Evolutionary conservation across 208 protist species (phyloP).

Genomic region (Crithidia mellificae): DNA sequence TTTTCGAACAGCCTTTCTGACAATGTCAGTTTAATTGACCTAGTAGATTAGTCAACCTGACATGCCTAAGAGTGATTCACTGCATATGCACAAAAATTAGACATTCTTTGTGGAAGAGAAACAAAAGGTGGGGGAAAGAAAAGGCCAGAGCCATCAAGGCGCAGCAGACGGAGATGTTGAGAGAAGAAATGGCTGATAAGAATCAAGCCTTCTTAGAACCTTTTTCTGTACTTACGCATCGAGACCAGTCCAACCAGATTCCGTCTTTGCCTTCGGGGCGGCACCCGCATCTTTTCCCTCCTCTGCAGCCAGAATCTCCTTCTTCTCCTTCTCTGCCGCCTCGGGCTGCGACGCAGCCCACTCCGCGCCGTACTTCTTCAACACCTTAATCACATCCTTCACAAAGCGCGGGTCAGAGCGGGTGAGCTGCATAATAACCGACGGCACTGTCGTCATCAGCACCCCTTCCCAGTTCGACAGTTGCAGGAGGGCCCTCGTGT

Average conservation of each 20-base stretch:
- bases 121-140: no score
- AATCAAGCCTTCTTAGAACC: no score
- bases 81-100: no score
- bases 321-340: background rate
- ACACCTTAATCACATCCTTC: constrained; percentile 27
- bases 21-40: no score
- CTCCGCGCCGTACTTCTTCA: constrained; percentile 24
- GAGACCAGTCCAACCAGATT: constrained; percentile 1
- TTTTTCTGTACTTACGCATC: background rate
- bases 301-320: background rate
- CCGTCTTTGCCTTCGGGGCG: background rate
- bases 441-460: constrained; percentile 34
- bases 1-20: no score
- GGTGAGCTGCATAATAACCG: constrained; percentile 41
- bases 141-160: no score
- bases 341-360: constrained; percentile 10
- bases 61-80: no score
- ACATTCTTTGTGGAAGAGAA: no score
- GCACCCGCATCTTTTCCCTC: background rate
- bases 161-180: no score
- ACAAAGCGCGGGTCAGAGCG: constrained; percentile 29
- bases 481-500: constrained; percentile 36
- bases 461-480: constrained; percentile 50
- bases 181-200: no score
- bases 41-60: no score